Evolutionary conservation across 495 filamentous ascomycete genomes (phyloP).

Genomic region (Penicillium nucicola): DNA sequence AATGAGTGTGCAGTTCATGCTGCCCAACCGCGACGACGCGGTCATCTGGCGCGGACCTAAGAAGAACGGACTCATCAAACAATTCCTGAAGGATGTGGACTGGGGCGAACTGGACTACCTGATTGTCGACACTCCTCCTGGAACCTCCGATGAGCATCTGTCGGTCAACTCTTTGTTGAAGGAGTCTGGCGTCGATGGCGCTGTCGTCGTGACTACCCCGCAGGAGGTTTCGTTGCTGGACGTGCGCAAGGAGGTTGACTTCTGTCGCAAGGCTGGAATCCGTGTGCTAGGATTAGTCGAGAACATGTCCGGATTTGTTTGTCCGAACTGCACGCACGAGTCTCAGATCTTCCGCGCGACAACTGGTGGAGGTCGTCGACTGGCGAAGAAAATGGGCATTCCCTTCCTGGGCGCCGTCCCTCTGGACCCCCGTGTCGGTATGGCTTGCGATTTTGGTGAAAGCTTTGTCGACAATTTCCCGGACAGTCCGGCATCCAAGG

Average conservation of each 20-base stretch:
- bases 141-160: constrained; percentile 92
- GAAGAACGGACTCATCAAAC: constrained; percentile 97
- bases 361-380: constrained; percentile 75
- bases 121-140: constrained; percentile 91
- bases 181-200: constrained; percentile 86
- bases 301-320: constrained; percentile 97
- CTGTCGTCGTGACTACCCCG: constrained; percentile 89
- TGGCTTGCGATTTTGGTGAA: constrained; percentile 95
- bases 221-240: constrained; percentile 93
- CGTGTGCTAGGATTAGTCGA: constrained; percentile 85
- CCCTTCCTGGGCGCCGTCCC: constrained; percentile 90
- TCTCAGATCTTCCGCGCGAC: constrained; percentile 87
- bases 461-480: constrained; percentile 93
- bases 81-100: constrained; percentile 94
- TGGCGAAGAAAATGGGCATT: constrained; percentile 82
- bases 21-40: constrained; percentile 86
- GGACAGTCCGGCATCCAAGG: constrained; percentile 82
- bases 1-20: constrained; percentile 98
- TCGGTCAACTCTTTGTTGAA: constrained; percentile 86
- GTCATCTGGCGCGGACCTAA: constrained; percentile 97
- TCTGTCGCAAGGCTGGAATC: constrained; percentile 93
- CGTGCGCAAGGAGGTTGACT: constrained; percentile 94
- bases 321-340: constrained; percentile 77
- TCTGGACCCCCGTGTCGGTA: constrained; percentile 88
- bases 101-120: constrained; percentile 95